Evolutionary conservation across 768 basidiomycete species (phyloP), one percentile per base, ranked within the genome.

Genomic region (Suillus ampliporus): DNA sequence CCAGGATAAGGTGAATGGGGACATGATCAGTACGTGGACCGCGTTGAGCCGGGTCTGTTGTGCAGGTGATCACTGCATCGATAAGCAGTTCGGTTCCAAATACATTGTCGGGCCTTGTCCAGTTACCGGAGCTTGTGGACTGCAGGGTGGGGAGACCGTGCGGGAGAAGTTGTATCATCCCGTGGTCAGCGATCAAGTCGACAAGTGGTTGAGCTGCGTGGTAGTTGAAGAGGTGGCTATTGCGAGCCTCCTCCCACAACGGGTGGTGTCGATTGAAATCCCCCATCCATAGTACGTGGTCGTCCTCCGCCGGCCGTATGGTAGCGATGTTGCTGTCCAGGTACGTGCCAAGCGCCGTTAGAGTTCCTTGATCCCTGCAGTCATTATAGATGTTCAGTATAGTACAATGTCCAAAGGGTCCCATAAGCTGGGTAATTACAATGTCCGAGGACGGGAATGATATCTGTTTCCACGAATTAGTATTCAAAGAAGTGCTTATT

Each of bases 231-330:
- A 77, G 68, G n/a, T 74, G 71, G 0, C 31, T 5, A 62, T 81
- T 78, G 0, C 60, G 5, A 1, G 57, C 41, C 1, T 72, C 66
- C n/a, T 82, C 80, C 80, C 81, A 82, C 3, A 73, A 43, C 0
- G 75, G 73, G 66, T 79, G 77, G 60, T 81, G 80, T 9, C 74
- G 61, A 66, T 81, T 80, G 72, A 80, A 79, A 68, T 81, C 75
- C 0, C 78, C 79, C 0, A 69, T 46, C 74, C 72, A 75, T 7
- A 80, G 21, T 13, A 72, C 31, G 52, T 71, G 68, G 21, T 62
- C 52, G 13, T 40, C 21, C 21, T 15, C 61, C 14, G 57, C 35
- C 11, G 43, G 44, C 9, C 47, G 13, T 19, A 43, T 21, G 1
- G 35, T 15, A 28, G 35, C 5, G 15, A 52, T 57, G 34, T 61